Evolutionary conservation across 1,139 yeast genomes (phyloP).

Genomic region (Entelexis paramagnoliae): DNA sequence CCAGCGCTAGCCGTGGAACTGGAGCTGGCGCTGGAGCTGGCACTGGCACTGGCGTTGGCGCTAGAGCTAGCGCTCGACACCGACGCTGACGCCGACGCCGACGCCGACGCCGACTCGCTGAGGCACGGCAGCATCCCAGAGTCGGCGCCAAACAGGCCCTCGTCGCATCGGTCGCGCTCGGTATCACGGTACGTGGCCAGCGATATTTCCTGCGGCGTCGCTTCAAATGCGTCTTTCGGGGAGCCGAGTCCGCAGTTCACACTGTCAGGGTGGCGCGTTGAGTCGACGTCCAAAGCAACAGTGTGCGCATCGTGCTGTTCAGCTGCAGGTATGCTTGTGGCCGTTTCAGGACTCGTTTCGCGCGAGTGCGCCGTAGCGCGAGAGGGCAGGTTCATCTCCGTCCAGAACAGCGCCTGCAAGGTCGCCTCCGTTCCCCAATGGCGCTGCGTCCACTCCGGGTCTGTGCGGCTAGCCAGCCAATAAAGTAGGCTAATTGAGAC

Average conservation of each 20-base stretch:
- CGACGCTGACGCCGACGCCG: too few species aligned
- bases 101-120: background rate
- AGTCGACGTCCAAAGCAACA: too few species aligned
- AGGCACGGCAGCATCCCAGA: background rate
- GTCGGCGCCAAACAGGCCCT: background rate
- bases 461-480: background rate
- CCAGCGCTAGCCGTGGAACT: too few species aligned
- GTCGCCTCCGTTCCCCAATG: background rate
- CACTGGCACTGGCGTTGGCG: background rate
- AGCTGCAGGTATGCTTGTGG: too few species aligned
- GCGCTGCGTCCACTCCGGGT: background rate
- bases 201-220: background rate
- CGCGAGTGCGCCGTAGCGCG: background rate
- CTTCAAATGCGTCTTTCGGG: background rate
- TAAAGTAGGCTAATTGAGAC: background rate
- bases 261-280: too few species aligned
- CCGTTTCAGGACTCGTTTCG: too few species aligned
- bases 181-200: background rate
- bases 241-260: too few species aligned
- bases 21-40: background rate
- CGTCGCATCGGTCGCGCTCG: background rate
- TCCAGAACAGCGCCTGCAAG: background rate
- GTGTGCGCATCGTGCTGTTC: too few species aligned
- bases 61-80: too few species aligned
- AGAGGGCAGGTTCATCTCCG: background rate